phyloP scores from a whole-genome alignment of 495 filamentous ascomycete genomes.

The Chaetomium cochliodes region DNA sequence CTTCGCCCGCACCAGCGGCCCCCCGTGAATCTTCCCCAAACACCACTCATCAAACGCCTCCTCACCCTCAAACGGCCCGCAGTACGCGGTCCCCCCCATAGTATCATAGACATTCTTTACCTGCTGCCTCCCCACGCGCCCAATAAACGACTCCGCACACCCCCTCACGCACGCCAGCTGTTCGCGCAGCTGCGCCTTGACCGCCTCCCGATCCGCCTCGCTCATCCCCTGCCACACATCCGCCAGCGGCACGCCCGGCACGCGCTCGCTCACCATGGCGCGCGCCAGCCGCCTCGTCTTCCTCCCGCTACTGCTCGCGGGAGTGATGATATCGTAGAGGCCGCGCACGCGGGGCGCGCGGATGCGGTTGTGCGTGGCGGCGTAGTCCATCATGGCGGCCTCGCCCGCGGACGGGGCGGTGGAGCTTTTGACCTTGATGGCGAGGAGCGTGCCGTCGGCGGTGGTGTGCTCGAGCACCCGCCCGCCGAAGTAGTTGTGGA shows the following conservation, averaged over 20 bases:
- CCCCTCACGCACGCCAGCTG: neutral
- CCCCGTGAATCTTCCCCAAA: neutral
- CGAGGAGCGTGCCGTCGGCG: neutral
- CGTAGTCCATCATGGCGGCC: constrained; percentile 12
- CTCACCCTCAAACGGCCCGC: constrained; percentile 12
- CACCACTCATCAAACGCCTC: constrained; percentile 12
- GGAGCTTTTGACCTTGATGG: constrained; percentile 9
- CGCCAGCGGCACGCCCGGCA: constrained; percentile 5
- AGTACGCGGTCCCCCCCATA: neutral
- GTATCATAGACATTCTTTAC: constrained; percentile 1
- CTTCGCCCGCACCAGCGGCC: neutral
- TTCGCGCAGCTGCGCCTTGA: neutral
- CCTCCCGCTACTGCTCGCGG: no score
- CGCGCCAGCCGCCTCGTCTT: constrained; percentile 1
- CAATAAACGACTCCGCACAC: neutral
- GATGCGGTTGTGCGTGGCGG: constrained; percentile 6
- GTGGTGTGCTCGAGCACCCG: constrained; percentile 4
- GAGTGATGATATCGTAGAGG: constrained; percentile 11
- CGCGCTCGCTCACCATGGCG: constrained; percentile 8
- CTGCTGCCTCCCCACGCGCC: neutral
- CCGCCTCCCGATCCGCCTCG: neutral
- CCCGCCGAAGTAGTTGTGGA: constrained; percentile 11
- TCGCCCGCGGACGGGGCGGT: neutral
- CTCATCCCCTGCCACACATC: neutral
- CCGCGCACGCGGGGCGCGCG: constrained; percentile 6